phyloP scores from a whole-genome alignment of 805 yeast genomes.

The Candida insectalens region DNA sequence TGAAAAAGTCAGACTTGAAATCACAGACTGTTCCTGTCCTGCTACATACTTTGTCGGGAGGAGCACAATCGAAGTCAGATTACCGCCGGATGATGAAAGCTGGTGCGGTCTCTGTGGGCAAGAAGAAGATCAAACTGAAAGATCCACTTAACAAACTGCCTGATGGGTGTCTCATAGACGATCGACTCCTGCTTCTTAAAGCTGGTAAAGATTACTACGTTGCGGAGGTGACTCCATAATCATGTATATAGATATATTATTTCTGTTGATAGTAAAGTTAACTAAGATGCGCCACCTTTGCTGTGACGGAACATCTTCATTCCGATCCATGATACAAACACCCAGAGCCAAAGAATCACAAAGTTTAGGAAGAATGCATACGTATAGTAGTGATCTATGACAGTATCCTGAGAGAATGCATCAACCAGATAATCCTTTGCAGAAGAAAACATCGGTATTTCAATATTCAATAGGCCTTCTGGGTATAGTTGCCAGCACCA shows the following conservation, averaged over 20 bases:
- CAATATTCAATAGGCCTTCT: neutral
- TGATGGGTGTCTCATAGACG: conserved; percentile 40
- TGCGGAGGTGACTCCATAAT: conserved; percentile 27
- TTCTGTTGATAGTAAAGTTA: conserved; percentile 5
- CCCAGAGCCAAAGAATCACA: conserved; percentile 53
- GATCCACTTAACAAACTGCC: conserved; percentile 36
- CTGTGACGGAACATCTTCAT: conserved; percentile 75
- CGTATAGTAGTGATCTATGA: conserved; percentile 21
- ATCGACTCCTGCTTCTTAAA: conserved; percentile 51
- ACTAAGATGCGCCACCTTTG: conserved; percentile 40
- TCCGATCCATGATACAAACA: conserved; percentile 68
- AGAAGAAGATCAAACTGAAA: conserved; percentile 34
- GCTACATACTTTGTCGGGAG: conserved; percentile 36
- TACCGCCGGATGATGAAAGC: conserved; percentile 42
- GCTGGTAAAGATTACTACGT: conserved; percentile 67
- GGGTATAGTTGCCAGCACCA: conserved; percentile 14
- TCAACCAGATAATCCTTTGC: neutral
- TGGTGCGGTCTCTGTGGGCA: conserved; percentile 71
- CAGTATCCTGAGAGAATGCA: conserved; percentile 6
- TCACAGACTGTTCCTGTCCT: conserved; percentile 38
- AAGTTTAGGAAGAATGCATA: conserved; percentile 22
- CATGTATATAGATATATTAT: neutral
- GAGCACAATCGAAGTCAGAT: conserved; percentile 32
- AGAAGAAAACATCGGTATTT: conserved; percentile 1
- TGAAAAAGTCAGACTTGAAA: conserved; percentile 24